A percentile compares a stretch with the other conserved stretches of the same genome.
Evolutionary conservation across 2,329 filamentous ascomycete species (phyloP).

Genomic region (Zymoseptoria ardabiliae): DNA sequence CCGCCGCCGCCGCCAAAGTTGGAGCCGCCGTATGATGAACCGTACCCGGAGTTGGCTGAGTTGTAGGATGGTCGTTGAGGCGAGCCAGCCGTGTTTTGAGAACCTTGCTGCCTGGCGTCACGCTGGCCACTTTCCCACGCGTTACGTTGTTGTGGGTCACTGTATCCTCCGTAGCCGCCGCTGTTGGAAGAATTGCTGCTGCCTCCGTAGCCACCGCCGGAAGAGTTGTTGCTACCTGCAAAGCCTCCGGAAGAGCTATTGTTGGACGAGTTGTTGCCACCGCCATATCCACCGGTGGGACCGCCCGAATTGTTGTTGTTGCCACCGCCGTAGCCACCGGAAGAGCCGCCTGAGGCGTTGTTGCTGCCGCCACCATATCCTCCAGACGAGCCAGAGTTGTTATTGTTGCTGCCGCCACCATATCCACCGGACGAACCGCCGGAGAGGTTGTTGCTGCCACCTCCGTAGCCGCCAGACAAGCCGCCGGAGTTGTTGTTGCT

Average conservation of each 20-base stretch:
- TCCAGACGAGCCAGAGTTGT: neutral
- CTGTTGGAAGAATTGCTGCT: conserved; percentile 1
- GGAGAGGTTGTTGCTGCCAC: conserved; percentile 4
- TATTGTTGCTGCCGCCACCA: conserved; percentile 1
- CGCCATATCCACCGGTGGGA: neutral
- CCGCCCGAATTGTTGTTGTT: conserved; percentile 2
- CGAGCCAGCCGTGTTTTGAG: neutral
- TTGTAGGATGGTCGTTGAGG: neutral
- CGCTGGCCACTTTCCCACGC: neutral
- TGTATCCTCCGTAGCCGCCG: neutral
- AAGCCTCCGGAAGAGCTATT: neutral
- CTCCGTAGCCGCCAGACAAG: conserved; percentile 2
- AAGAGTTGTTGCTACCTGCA: conserved; percentile 2
- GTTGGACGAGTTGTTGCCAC: neutral
- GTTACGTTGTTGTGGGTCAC: neutral
- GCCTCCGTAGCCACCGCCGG: conserved; percentile 2
- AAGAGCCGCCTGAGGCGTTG: neutral
- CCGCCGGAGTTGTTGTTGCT: conserved; percentile 3
- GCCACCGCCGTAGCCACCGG: conserved; percentile 1
- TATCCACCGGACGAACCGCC: neutral
- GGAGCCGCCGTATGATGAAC: neutral
- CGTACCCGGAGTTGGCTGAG: neutral
- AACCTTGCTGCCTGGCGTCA: neutral
- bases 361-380: conserved; percentile 6
- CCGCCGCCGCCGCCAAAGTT: neutral